Evolutionary conservation across 495 filamentous ascomycete genomes (phyloP).

Genomic region (Sordaria brevicollis): DNA sequence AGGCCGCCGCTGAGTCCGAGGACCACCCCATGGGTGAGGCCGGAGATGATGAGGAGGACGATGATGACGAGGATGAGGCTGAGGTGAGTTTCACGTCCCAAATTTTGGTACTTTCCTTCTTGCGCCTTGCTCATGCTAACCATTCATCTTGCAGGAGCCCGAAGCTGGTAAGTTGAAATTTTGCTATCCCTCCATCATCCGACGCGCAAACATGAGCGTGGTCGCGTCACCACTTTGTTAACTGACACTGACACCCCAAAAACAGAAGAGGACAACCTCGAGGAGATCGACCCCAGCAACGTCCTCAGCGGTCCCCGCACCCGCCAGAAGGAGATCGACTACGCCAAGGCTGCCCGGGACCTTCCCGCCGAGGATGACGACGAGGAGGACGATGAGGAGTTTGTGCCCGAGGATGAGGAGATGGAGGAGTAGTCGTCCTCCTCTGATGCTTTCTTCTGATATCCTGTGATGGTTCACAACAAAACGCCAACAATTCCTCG

Average conservation of each 20-base stretch:
- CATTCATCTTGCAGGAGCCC: constrained; percentile 13
- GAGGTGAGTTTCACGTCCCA: constrained; percentile 37
- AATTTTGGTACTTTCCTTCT: neutral
- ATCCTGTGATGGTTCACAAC: neutral
- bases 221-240: neutral
- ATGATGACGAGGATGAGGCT: constrained; percentile 47
- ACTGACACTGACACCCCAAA: neutral
- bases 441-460: neutral
- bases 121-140: constrained; percentile 9
- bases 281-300: constrained; percentile 81
- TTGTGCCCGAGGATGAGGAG: constrained; percentile 32
- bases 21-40: constrained; percentile 54
- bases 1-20: constrained; percentile 47
- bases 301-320: constrained; percentile 80
- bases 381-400: constrained; percentile 66
- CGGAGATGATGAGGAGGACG: constrained; percentile 52
- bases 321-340: constrained; percentile 74
- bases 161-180: constrained; percentile 33
- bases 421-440: constrained; percentile 44
- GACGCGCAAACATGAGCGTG: neutral
- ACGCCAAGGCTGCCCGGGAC: constrained; percentile 64
- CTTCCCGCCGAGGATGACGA: constrained; percentile 61
- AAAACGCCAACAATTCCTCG: neutral
- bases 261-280: constrained; percentile 64
- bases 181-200: neutral